Conservation (phyloP, 2,329 filamentous ascomycete species). For the Calonectria hongkongensis region DNA sequence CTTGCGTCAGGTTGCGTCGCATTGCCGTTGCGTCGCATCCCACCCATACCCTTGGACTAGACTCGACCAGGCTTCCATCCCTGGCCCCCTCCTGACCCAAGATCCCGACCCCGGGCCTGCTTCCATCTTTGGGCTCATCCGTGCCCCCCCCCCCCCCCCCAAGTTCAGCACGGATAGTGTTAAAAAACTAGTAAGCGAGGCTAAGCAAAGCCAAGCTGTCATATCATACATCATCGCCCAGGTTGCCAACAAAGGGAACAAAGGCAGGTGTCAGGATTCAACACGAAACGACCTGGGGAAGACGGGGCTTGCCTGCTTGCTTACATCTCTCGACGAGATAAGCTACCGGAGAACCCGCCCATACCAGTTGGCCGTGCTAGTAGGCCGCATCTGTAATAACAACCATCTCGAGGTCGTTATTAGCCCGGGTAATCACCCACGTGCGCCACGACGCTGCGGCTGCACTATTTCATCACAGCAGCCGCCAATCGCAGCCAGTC, state of each 20-base stretch:
- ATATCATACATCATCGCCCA: conserved; percentile 17
- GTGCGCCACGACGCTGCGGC: conserved; percentile 52
- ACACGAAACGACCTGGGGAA: neutral
- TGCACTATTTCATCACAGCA: conserved; percentile 51
- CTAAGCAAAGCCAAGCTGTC: conserved; percentile 23
- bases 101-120: conserved; percentile 30
- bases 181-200: conserved; percentile 29
- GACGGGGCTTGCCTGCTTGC: neutral
- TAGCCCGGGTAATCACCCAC: conserved; percentile 47
- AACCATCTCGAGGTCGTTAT: conserved; percentile 29
- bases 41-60: conserved; percentile 30
- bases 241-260: conserved; percentile 21
- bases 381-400: conserved; percentile 38
- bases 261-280: conserved; percentile 2
- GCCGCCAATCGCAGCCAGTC: conserved; percentile 51
- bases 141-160: conserved; percentile 32
- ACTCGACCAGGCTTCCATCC: conserved; percentile 20
- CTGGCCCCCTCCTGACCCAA: conserved; percentile 20
- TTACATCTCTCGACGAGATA: conserved; percentile 13
- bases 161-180: conserved; percentile 28
- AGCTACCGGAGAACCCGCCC: conserved; percentile 18
- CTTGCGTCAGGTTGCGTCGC: conserved; percentile 31
- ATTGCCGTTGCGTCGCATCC: conserved; percentile 31
- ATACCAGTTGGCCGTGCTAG: conserved; percentile 34
- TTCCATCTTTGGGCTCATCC: conserved; percentile 35